Percentiles rank a stretch among this genome's conserved stretches.
Conservation (phyloP, 495 filamentous ascomycete species). For the Achaetomiella virescens region DNA sequence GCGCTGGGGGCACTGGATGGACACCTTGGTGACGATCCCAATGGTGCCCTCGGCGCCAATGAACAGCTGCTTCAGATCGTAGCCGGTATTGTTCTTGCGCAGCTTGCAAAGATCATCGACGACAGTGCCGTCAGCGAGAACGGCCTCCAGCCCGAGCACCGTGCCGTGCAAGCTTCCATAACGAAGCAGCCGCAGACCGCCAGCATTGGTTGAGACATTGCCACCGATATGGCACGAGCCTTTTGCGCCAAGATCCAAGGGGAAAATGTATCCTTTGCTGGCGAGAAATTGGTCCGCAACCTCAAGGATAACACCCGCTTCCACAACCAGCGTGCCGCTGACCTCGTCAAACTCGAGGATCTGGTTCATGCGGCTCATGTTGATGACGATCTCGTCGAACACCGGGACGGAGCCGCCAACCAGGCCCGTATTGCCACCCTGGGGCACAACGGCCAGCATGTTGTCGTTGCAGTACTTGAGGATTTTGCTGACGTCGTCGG, state of each 20-base stretch:
- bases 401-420: conserved; percentile 93
- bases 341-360: conserved; percentile 89
- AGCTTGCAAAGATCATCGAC: conserved; percentile 79
- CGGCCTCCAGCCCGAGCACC: conserved; percentile 86
- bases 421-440: conserved; percentile 93
- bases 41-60: conserved; percentile 93
- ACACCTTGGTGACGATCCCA: conserved; percentile 85
- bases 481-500: conserved; percentile 80
- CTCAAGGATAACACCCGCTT: conserved; percentile 88
- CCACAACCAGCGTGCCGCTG: conserved; percentile 81
- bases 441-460: conserved; percentile 88
- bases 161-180: conserved; percentile 94
- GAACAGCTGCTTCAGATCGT: conserved; percentile 96
- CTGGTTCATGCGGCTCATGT: conserved; percentile 76
- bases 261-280: conserved; percentile 77
- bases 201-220: conserved; percentile 97
- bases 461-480: conserved; percentile 90
- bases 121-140: conserved; percentile 85
- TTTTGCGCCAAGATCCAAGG: conserved; percentile 92
- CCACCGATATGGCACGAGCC: conserved; percentile 96
- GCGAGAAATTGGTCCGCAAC: conserved; percentile 77
- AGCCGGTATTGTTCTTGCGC: conserved; percentile 95
- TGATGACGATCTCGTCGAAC: conserved; percentile 96
- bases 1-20: conserved; percentile 81
- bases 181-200: conserved; percentile 79